Evolutionary conservation across 2,329 filamentous ascomycete genomes (phyloP), one percentile per base, ranked within the genome.

Genomic region (Penicillium sp.): DNA sequence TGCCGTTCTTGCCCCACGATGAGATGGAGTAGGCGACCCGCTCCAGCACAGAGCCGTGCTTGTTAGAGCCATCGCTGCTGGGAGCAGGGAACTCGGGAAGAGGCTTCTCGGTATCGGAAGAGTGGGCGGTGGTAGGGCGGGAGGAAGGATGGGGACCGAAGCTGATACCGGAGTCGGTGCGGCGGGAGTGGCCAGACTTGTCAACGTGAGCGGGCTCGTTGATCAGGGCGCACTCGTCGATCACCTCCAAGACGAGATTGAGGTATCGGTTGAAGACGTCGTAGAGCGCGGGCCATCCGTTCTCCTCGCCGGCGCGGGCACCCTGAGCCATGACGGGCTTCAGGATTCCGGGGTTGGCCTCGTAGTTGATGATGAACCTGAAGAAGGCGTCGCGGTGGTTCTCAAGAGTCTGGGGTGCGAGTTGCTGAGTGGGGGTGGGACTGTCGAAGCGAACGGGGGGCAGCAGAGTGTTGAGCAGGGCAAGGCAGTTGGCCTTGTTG

Each of bases 381-480:
- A 86, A 87, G 70, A 86, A 87, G 6, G 76, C 77, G 31, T 83
- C 78, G n/a, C 86, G 82, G 63, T 88, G 84, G 11, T 75, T 73
- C 54, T 79, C 78, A 51, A 88, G 74, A 6, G 81, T 76, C 24
- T 78, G 69, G 3, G 74, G 69, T 8, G 79, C 83, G 54, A 87
- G 69, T 48, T 82, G 78, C 27, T 77, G 71, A 9, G 82, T 83
- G 5, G 81, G 82, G 42, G 76, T 75, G 14, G 64, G 62, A 43
- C 72, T 71, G 21, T 72, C 69, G 11, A 71, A 69, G 42, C 77
- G 75, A 40, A 81, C 76, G 2, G 86, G 84, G 7, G 86, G 86
- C 59, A 87, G 84, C 29, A 88, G 75, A 9, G 85, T 88, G 71
- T 88, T 88, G 47, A 88, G 80, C 80, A 88, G 85, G 49, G 84